These are phyloP conservation scores for Phytophthora hibernalis DNA, from an alignment of 352 stramenopile genomes.

Conservation along the genomic window DNA sequence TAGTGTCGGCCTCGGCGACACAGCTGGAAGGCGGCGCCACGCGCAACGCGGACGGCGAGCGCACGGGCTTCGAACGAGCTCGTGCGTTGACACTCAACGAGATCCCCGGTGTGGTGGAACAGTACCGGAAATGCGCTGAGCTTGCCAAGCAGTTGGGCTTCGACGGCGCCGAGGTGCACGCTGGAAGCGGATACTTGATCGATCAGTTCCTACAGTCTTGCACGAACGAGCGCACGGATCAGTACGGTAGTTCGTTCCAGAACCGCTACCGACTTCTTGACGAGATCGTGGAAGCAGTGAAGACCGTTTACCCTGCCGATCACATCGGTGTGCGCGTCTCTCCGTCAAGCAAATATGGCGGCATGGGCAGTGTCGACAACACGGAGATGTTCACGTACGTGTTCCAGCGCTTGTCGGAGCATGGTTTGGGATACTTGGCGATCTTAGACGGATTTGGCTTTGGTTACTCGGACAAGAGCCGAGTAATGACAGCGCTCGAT, in stretches of 20 bases:
- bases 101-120: slow-evolving; percentile 64
- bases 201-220: slow-evolving; percentile 59
- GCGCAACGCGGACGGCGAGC: slow-evolving; percentile 33
- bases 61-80: slow-evolving; percentile 24
- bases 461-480: slow-evolving; percentile 35
- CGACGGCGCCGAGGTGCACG: slow-evolving; percentile 54
- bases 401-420: slow-evolving; percentile 34
- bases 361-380: slow-evolving; percentile 44
- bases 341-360: slow-evolving; percentile 38
- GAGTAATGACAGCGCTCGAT: slow-evolving; percentile 32
- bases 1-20: slow-evolving; percentile 50
- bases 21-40: slow-evolving; percentile 28
- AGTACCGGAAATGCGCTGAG: slow-evolving; percentile 70
- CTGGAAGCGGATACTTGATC: slow-evolving; percentile 90
- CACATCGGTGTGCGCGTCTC: slow-evolving; percentile 43
- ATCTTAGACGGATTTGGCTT: slow-evolving; percentile 44
- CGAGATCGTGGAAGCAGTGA: slow-evolving; percentile 68
- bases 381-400: slow-evolving; percentile 49
- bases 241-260: slow-evolving; percentile 83
- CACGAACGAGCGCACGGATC: slow-evolving; percentile 80
- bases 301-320: slow-evolving; percentile 35
- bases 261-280: slow-evolving; percentile 75
- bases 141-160: slow-evolving; percentile 83
- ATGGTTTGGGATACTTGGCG: slow-evolving; percentile 34
- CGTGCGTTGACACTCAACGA: slow-evolving; percentile 39